phyloP scores from a whole-genome alignment of 2,329 filamentous ascomycete species.

The Paecilomyces variotii region DNA sequence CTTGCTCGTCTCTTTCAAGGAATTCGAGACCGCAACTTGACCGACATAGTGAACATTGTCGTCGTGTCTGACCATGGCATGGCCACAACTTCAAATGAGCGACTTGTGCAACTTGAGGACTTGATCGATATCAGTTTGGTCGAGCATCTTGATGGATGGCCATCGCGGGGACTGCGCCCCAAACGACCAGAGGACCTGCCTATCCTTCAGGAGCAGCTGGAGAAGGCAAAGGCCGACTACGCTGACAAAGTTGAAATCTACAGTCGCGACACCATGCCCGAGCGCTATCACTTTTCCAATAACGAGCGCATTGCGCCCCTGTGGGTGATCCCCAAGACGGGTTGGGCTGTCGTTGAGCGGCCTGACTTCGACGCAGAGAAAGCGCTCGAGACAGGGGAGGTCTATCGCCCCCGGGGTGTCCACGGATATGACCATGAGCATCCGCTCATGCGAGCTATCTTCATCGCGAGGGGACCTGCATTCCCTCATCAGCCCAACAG shows the following conservation, averaged over 20 bases:
- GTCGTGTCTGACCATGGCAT: constrained; percentile 98
- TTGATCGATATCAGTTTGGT: constrained; percentile 70
- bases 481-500: constrained; percentile 82
- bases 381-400: constrained; percentile 53
- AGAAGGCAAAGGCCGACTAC: constrained; percentile 52
- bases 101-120: constrained; percentile 84
- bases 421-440: constrained; percentile 95
- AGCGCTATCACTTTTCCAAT: constrained; percentile 80
- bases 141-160: constrained; percentile 88
- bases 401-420: constrained; percentile 74
- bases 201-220: constrained; percentile 54
- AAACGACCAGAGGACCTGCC: constrained; percentile 61
- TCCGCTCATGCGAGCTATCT: constrained; percentile 92
- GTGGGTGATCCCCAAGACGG: constrained; percentile 87
- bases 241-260: constrained; percentile 69
- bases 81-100: constrained; percentile 77
- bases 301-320: constrained; percentile 87
- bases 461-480: constrained; percentile 82
- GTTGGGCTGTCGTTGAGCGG: constrained; percentile 83
- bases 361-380: constrained; percentile 68
- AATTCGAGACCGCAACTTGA: constrained; percentile 73
- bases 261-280: constrained; percentile 79
- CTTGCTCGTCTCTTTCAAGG: constrained; percentile 67
- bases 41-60: constrained; percentile 82
- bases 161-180: constrained; percentile 77